phyloP scores from a whole-genome alignment of 306 rosid genomes.

The Sindora glabra region DNA sequence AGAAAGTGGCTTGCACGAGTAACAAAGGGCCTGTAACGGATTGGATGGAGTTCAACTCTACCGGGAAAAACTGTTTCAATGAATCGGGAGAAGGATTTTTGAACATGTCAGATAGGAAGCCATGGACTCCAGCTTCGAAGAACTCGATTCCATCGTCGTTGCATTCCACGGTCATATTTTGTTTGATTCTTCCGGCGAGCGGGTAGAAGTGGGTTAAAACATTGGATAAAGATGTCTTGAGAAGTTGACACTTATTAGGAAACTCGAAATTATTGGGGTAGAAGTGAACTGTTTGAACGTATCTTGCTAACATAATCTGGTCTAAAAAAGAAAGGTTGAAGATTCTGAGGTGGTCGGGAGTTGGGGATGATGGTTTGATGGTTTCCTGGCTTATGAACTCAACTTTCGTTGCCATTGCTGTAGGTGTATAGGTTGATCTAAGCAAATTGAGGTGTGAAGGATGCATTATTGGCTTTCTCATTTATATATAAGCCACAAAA shows the following conservation, averaged over 20 bases:
- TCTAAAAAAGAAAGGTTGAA: slow-evolving; percentile 18
- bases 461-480: too few relatives aligned
- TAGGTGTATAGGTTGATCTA: too few relatives aligned
- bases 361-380: slow-evolving; percentile 23
- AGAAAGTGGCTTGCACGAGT: slow-evolving; percentile 22
- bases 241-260: neutral
- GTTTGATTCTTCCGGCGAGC: slow-evolving; percentile 29
- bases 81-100: slow-evolving; percentile 14
- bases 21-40: neutral
- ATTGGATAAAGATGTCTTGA: slow-evolving; percentile 20
- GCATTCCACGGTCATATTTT: slow-evolving; percentile 12
- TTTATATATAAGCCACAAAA: too few relatives aligned
- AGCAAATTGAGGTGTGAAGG: too few relatives aligned
- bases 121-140: slow-evolving; percentile 15
- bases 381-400: neutral
- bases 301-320: neutral
- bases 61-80: slow-evolving; percentile 1
- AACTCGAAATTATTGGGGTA: neutral
- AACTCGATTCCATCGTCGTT: slow-evolving; percentile 23
- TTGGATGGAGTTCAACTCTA: neutral
- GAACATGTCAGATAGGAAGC: slow-evolving; percentile 13
- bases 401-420: too few relatives aligned
- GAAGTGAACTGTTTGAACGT: neutral
- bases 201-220: slow-evolving; percentile 29
- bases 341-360: neutral